Conservation (phyloP, 805 yeast genomes). For the Candida coquimbonensis region DNA sequence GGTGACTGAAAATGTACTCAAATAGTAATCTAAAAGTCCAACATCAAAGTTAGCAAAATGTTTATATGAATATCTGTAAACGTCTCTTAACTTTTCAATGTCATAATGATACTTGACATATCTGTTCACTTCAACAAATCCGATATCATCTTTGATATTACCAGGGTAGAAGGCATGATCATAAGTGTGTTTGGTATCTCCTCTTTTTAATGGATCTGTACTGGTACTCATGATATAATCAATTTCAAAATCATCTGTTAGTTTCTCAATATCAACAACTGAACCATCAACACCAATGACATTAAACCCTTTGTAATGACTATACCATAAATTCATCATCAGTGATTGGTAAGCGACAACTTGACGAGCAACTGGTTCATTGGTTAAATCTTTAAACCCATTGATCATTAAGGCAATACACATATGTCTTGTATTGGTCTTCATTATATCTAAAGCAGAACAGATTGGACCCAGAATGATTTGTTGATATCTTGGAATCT, state of each 20-base stretch:
- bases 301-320: neutral
- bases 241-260: neutral
- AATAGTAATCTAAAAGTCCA: constrained; percentile 1
- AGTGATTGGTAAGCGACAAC: neutral
- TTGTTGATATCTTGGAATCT: neutral
- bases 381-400: constrained; percentile 1
- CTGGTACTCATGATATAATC: constrained; percentile 1
- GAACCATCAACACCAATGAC: neutral
- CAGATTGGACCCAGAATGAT: constrained; percentile 3
- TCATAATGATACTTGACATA: neutral
- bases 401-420: constrained; percentile 4
- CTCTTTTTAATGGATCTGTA: neutral
- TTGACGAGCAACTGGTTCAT: neutral
- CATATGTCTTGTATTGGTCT: neutral
- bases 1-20: neutral
- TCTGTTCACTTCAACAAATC: constrained; percentile 2
- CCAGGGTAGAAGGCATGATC: constrained; percentile 8
- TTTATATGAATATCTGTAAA: constrained; percentile 3
- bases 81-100: neutral
- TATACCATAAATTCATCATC: neutral
- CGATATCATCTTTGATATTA: constrained; percentile 3
- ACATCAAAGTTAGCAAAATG: constrained; percentile 6
- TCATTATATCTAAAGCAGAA: neutral
- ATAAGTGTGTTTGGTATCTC: neutral
- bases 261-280: neutral